phyloP scores from a whole-genome alignment of 352 stramenopile genomes.

The Phytophthora crassamura region DNA sequence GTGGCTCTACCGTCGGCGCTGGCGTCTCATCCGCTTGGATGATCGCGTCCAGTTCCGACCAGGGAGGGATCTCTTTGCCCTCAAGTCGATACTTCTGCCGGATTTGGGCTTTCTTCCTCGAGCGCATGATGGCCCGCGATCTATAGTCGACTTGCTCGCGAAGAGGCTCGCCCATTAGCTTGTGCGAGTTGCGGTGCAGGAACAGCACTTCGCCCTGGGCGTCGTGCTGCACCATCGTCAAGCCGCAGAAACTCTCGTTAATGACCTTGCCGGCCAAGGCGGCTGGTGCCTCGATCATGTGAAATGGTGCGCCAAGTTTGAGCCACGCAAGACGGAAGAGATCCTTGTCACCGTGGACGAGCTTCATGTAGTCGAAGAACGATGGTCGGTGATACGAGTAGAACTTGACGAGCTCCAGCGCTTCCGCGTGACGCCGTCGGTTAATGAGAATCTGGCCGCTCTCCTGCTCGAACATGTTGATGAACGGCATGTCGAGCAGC shows the following conservation, averaged over 20 bases:
- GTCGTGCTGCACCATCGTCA: slow-evolving; percentile 67
- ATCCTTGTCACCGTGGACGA: slow-evolving; percentile 68
- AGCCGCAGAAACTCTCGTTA: slow-evolving; percentile 51
- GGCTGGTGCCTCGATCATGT: slow-evolving; percentile 54
- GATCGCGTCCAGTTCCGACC: slow-evolving; percentile 26
- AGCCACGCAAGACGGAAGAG: slow-evolving; percentile 71
- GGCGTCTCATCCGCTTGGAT: slow-evolving; percentile 28
- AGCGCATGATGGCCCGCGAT: slow-evolving; percentile 25
- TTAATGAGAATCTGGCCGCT: slow-evolving; percentile 71
- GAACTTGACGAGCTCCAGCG: slow-evolving; percentile 55
- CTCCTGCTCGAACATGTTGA: slow-evolving; percentile 80
- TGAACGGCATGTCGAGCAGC: slow-evolving; percentile 50
- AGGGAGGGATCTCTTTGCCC: slow-evolving; percentile 31
- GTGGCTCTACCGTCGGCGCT: slow-evolving; percentile 29
- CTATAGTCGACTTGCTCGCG: slow-evolving; percentile 32
- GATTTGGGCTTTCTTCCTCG: slow-evolving; percentile 30
- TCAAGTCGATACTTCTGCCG: slow-evolving; percentile 27
- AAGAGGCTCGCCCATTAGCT: slow-evolving; percentile 43
- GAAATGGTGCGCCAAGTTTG: slow-evolving; percentile 48
- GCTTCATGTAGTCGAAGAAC: slow-evolving; percentile 41
- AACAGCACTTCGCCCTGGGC: slow-evolving; percentile 50
- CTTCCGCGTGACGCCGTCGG: slow-evolving; percentile 34
- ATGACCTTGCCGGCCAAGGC: slow-evolving; percentile 51
- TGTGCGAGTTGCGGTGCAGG: slow-evolving; percentile 64
- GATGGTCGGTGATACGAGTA: no score